Evolutionary conservation across 2,329 filamentous ascomycete species (phyloP).

Genomic region (Fusarium begoniae): DNA sequence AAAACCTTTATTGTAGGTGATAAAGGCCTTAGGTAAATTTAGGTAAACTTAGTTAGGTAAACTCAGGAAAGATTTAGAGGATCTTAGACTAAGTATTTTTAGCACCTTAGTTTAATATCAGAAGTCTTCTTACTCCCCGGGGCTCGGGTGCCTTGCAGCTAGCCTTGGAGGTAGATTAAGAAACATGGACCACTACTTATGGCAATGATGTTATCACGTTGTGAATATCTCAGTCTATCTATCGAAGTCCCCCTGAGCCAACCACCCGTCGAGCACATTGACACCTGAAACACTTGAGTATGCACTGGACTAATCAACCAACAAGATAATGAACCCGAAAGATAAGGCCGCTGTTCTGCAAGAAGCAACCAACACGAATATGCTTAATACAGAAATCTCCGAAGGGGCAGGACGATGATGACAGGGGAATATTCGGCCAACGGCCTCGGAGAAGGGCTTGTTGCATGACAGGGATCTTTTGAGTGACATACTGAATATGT

Average conservation of each 20-base stretch:
- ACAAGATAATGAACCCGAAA: slow-evolving; percentile 70
- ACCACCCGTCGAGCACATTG: neutral
- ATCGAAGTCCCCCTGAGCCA: neutral
- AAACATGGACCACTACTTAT: neutral
- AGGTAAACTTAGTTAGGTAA: too few relatives aligned
- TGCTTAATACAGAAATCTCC: neutral
- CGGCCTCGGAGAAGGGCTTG: neutral
- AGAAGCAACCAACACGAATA: neutral
- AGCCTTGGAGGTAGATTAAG: neutral
- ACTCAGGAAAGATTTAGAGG: too few relatives aligned
- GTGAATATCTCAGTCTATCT: neutral
- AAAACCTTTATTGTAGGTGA: too few relatives aligned
- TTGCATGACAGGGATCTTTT: neutral
- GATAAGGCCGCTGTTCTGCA: neutral
- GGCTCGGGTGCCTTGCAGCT: neutral
- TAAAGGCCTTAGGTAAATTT: too few relatives aligned
- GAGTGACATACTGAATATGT: neutral
- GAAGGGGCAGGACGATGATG: neutral
- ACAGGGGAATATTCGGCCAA: neutral
- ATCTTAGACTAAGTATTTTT: too few relatives aligned
- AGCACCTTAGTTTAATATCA: too few relatives aligned
- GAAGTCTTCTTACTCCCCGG: too few relatives aligned
- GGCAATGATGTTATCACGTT: neutral
- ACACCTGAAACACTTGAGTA: neutral
- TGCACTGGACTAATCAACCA: neutral